Conservation (phyloP, 2,329 filamentous ascomycete genomes). For the Hawksworthiomyces lignivorus region DNA sequence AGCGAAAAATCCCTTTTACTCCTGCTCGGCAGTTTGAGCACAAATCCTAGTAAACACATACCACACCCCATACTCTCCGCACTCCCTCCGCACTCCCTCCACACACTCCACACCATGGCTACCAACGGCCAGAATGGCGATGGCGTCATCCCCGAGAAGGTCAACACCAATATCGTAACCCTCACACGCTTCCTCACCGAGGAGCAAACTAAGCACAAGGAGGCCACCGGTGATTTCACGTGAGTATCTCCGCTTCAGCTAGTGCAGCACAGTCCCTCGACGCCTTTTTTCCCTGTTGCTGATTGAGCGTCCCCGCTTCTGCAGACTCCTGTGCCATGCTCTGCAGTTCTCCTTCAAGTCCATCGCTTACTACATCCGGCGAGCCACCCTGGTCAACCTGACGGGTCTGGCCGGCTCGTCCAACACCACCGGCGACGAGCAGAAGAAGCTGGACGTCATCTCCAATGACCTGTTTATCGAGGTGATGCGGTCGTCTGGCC, state of each 20-base stretch:
- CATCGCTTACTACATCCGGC: slow-evolving; percentile 98
- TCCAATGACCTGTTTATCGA: slow-evolving; percentile 97
- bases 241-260: slow-evolving; percentile 39
- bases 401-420: slow-evolving; percentile 90
- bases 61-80: slow-evolving; percentile 6
- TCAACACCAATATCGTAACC: slow-evolving; percentile 95
- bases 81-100: too few species aligned
- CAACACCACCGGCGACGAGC: slow-evolving; percentile 93
- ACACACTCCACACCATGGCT: slow-evolving; percentile 17
- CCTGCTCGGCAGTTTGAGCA: too few species aligned
- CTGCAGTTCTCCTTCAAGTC: slow-evolving; percentile 99
- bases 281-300: too few species aligned
- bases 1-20: too few species aligned
- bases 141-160: slow-evolving; percentile 58
- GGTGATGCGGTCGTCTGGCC: slow-evolving; percentile 87
- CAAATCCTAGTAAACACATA: too few species aligned
- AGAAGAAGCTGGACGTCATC: slow-evolving; percentile 99
- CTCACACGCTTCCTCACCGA: slow-evolving; percentile 93
- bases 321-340: slow-evolving; percentile 86
- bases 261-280: too few species aligned
- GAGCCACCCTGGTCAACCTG: slow-evolving; percentile 89
- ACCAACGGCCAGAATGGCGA: slow-evolving; percentile 26
- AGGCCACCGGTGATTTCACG: slow-evolving; percentile 98
- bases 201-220: slow-evolving; percentile 85
- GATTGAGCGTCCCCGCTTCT: slow-evolving; percentile 9